Evolutionary conservation across 2,329 filamentous ascomycete species (phyloP), one percentile per base, ranked within the genome.

Genomic region (Colletotrichum tropicicola): DNA sequence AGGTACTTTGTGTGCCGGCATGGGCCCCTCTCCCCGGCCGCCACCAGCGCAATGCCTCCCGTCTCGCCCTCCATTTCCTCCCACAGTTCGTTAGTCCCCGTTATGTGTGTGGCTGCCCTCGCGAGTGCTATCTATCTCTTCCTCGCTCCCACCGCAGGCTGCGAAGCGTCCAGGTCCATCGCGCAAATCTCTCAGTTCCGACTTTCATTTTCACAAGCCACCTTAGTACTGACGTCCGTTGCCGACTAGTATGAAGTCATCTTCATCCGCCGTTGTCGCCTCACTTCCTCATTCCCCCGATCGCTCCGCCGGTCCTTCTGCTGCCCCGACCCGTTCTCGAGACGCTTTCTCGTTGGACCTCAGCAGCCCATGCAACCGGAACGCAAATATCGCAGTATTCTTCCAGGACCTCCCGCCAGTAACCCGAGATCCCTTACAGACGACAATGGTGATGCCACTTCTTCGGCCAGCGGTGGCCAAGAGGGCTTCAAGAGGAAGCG

Each of bases 301-400:
- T 48, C 47, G 47, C 35, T 35, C 47, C 47, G 47, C 60, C 39
- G 32, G 19, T 41, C 21, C 27, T 8, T 27, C 17, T 45, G 30
- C 53, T 8, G 12, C 5, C 25, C 15, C 30, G 6, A 13, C 17
- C n/a, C 52, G 10, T 44, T 28, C 21, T 47, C 17, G 6, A 63
- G 59, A 52, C 32, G 45, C 59, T 21, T 9, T 35, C 44, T 51
- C n/a, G 44, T 17, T 44, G 13, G 19, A 32, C 19, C 17, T 43
- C 10, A 64, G 55, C 41, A 64, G n/a, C 47, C 55, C 39, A 64
- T 64, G 60, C 55, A 59, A 59, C 47, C 30, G 23, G 60, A 59
- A 64, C 55, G 60, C 32, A 64, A 64, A 17, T 64, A 64, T n/a
- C 43, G 60, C 19, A 64, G 48, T 15, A 53, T 64, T 37, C 60